Base-by-base conservation (phyloP, 257 asterid species). In the Rhazya stricta region DNA sequence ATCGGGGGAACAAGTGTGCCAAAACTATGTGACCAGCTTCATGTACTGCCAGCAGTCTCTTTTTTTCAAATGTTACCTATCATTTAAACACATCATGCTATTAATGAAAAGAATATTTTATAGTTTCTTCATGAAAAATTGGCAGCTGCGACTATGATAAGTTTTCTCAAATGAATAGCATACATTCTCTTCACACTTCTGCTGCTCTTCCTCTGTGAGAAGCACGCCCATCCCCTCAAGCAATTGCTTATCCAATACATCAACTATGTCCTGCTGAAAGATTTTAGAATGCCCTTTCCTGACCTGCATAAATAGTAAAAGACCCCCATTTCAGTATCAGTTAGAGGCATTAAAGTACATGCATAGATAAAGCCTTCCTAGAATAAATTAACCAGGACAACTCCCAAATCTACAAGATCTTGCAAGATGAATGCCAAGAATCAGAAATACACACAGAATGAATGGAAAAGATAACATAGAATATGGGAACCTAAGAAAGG, bases 181-280 rank as follows among this genome's bases (percentile, higher is more conserved):
- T 88, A 94, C 99, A 78, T 85, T 91, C 83, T 84, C 90, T 88
- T 92, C 97, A 73, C 89, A 83, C 84, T 92, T 94, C 82, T 82
- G 99, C 83, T 88, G 99, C 86, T 94, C 98, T 85, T 94, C 99
- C 89, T 94, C 98, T 6, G 99, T 94, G 83, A 94, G 92, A 83
- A 94, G 99, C 79, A 92, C 99, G 27, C 99, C 98, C 99, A 94
- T 92, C 46, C 99, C 99, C 86, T 94, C 99, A 45, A 94, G 99
- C 86, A 94, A 85, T 83, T 92, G 98, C 87, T 94, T 94, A 85
- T 94, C 98, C 91, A 94, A 81, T 36, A 94, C 99, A 83, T 94
- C 97, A 75, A 88, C 78, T 58, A 94, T 87, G 85, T 94, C 99
- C 81, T 92, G 91, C 84, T 94, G 97, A 81, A 13, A 79, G 86